Percentiles rank a stretch among this genome's conserved stretches.
Conservation (phyloP, 2,329 filamentous ascomycete genomes). For the Diaporthe longicolla region DNA sequence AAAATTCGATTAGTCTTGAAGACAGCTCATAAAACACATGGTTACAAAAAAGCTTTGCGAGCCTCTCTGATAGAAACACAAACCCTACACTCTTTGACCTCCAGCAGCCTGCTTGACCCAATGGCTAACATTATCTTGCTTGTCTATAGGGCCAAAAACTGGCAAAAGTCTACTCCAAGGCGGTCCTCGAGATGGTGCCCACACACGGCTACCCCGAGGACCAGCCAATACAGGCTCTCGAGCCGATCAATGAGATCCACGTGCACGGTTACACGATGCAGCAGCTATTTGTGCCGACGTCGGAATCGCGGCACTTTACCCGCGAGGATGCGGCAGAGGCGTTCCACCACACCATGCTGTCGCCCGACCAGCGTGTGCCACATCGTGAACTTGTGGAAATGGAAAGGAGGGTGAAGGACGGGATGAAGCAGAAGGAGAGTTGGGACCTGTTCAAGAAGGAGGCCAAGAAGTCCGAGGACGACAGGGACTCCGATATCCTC, state of each 20-base stretch:
- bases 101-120: slow-evolving; percentile 39
- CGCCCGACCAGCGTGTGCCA: slow-evolving; percentile 72
- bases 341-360: slow-evolving; percentile 72
- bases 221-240: slow-evolving; percentile 63
- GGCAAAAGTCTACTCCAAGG: slow-evolving; percentile 81
- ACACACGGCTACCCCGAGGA: slow-evolving; percentile 69
- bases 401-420: slow-evolving; percentile 62
- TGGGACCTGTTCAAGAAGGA: slow-evolving; percentile 56
- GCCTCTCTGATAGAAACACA: slow-evolving; percentile 74
- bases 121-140: slow-evolving; percentile 44
- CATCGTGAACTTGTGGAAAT: slow-evolving; percentile 73
- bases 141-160: slow-evolving; percentile 77
- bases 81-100: slow-evolving; percentile 39
- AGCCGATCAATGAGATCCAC: slow-evolving; percentile 75
- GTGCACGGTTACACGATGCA: slow-evolving; percentile 73
- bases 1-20: slow-evolving; percentile 99
- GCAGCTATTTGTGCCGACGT: slow-evolving; percentile 75
- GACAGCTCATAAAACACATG: slow-evolving; percentile 78
- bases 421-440: slow-evolving; percentile 55
- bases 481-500: slow-evolving; percentile 57
- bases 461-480: slow-evolving; percentile 57
- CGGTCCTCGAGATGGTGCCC: slow-evolving; percentile 86
- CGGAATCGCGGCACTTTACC: slow-evolving; percentile 74
- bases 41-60: slow-evolving; percentile 86
- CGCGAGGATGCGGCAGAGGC: slow-evolving; percentile 76